Conservation (phyloP, 2,329 filamentous ascomycete genomes). For the Colletotrichum brevisporum region DNA sequence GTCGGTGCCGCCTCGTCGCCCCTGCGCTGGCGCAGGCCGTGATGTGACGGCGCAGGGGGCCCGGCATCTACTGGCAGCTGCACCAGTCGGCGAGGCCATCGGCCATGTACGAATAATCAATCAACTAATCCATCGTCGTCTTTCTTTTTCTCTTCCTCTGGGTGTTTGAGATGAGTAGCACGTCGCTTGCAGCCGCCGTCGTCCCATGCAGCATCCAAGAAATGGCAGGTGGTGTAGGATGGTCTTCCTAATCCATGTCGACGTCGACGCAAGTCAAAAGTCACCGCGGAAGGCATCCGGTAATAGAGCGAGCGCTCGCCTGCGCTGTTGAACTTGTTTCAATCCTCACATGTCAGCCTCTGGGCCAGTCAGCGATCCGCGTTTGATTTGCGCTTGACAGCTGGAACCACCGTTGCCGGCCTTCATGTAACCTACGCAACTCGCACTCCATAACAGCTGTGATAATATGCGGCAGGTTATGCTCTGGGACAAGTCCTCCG, state of each 20-base stretch:
- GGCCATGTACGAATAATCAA: too few species aligned
- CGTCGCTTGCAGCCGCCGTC: conserved; percentile 7
- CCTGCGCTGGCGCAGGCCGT: neutral
- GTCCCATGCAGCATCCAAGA: conserved; percentile 7
- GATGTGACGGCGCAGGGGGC: neutral
- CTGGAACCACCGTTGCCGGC: conserved; percentile 13
- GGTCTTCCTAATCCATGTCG: conserved; percentile 1
- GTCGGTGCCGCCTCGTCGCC: conserved; percentile 3
- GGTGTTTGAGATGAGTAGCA: neutral
- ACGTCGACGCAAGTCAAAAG: conserved; percentile 27
- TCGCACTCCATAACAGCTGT: conserved; percentile 10
- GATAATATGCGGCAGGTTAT: neutral
- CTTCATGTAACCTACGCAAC: conserved; percentile 1
- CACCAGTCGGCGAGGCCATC: neutral
- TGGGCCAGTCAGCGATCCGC: conserved; percentile 23
- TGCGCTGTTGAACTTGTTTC: conserved; percentile 29
- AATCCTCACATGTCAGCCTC: conserved; percentile 31
- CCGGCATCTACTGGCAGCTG: too few species aligned
- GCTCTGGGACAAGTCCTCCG: conserved; percentile 19
- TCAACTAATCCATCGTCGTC: too few species aligned
- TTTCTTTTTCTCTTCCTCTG: neutral
- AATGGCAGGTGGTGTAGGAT: neutral
- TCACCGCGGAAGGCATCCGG: conserved; percentile 36
- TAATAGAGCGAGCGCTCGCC: conserved; percentile 13
- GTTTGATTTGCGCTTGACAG: conserved; percentile 36